Base-by-base conservation (phyloP, 2,329 filamentous ascomycete species). In the Fusarium miscanthi region DNA sequence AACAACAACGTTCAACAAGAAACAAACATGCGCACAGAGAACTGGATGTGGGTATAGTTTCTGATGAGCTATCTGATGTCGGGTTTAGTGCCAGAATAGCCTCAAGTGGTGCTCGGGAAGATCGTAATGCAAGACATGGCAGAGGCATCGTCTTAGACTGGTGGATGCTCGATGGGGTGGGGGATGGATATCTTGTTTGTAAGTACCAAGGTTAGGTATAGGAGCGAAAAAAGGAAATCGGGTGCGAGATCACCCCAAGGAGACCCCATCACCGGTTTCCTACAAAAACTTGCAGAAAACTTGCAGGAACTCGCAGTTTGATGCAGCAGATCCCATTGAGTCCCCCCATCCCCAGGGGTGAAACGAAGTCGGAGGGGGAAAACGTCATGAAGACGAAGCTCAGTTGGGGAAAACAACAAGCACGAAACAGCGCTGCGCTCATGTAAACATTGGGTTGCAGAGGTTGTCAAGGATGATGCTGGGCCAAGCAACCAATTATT, bases 41-140 rank as follows among this genome's bases (percentile, higher is more conserved):
- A 52, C 41, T 25, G 53, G 49, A 19, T 63, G 70, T 69, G 69
- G 66, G 59, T 56, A 64, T 72, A 23, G 45, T 53, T 48, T 59
- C 48, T 64, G 46, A 59, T 66, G 57, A 48, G 40, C 59, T 60
- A 65, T 52, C 43, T 49, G 61, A 63, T 67, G 62, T 72, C 61
- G 53, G 66, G 61, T 66, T 64, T 77, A 76, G 75, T 77, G 72
- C 75, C 68, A 66, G 68, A 72, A 69, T 70, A 68, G 73, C 74
- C 53, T 75, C 73, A 66, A 69, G 68, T 67, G 73, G 75, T 67
- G 68, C 70, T 69, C 75, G 75, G 76, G 75, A 76, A 73, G 76
- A 77, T 77, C 76, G 75, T 67, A 71, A 77, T 77, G 76, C 76
- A 74, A 76, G 75, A 74, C 75, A 77, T 74, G 72, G 53, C 62